Conservation (phyloP, 2,329 filamentous ascomycete species). For the Ophiocordyceps camponoti-rufipedis region DNA sequence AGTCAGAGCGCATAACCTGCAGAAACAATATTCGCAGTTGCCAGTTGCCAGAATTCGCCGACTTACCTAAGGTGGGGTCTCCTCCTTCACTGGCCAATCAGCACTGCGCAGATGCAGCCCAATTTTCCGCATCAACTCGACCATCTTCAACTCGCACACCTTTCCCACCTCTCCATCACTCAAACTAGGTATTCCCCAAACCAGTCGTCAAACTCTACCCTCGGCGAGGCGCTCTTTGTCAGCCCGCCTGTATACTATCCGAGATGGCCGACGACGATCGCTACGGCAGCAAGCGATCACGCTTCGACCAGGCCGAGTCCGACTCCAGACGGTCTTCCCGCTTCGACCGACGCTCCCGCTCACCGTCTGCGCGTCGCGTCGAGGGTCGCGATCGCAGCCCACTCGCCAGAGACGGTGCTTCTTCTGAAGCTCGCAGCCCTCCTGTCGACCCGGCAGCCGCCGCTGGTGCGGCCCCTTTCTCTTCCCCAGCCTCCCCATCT, state of each 20-base stretch:
- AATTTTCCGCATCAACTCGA: background rate
- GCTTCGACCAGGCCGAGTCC: conserved; percentile 82
- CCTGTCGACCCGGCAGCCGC: conserved; percentile 55
- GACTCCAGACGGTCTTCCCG: conserved; percentile 60
- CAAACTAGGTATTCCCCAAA: too few relatives aligned
- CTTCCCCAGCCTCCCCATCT: background rate
- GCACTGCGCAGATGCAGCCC: background rate
- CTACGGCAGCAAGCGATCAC: conserved; percentile 61
- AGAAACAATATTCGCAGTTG: too few relatives aligned
- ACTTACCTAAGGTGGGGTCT: background rate
- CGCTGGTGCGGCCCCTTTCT: conserved; percentile 39
- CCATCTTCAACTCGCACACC: background rate
- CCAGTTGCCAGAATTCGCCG: too few relatives aligned
- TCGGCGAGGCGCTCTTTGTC: background rate
- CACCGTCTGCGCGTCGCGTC: conserved; percentile 48
- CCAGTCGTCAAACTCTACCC: background rate
- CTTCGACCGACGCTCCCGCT: conserved; percentile 85
- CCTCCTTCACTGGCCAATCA: background rate
- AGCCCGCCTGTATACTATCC: background rate
- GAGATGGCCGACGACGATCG: conserved; percentile 59
- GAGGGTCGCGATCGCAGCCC: conserved; percentile 69
- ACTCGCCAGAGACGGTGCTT: conserved; percentile 26
- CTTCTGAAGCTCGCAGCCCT: conserved; percentile 28
- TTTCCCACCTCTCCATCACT: background rate
- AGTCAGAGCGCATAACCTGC: too few relatives aligned